Base-by-base conservation (phyloP, 257 asterid genomes). In the Jasminum sambac region DNA sequence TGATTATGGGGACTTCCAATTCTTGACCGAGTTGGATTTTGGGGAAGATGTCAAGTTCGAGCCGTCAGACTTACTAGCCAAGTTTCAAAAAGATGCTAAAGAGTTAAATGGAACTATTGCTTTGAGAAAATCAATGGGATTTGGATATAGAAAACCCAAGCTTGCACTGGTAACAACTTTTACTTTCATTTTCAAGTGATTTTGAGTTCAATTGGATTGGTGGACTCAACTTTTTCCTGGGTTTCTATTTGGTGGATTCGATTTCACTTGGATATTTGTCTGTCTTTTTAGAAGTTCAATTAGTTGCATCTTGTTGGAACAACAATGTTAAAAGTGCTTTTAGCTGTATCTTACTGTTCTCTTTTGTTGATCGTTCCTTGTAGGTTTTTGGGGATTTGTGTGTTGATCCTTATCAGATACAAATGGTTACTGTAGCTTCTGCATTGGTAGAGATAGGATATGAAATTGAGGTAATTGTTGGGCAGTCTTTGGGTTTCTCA, bases 351-450 rank as follows among this genome's bases (percentile, higher is more conserved):
- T 23, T 55, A 21, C 16, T 55, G 10, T 55, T 9, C 1, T 19
- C 9, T 3, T 64, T 12, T 60, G 9, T 60, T 39, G 61, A 21
- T 73, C 13, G 71, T 63, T 67, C 52, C 50, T 50, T 68, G 81
- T 69, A 95, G 99, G 90, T 91, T 25, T 95, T 95, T 78, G 88
- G 95, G 63, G 92, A 86, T 89, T 78, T 91, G 74, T 76, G 78
- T 77, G 87, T 90, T 69, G 96, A 90, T 88, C 84, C 90, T 37
- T 85, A 88, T 80, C 99, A 95, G 77, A 84, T 95, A 75, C 85
- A 84, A 67, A 95, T 95, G 99, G 82, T 70, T 58, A 89, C 92
- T 14, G 81, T 91, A 72, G 87, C 96, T 62, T 74, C 83, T 67
- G 88, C 94, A 19, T 77, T 95, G 84, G 77, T 72, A 81, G 95